A percentile compares a stretch with the other conserved stretches of the same genome.
These are phyloP conservation scores for Pochonia chlamydosporia DNA, from an alignment of 2,329 filamentous ascomycete species.

Conservation along the genomic window DNA sequence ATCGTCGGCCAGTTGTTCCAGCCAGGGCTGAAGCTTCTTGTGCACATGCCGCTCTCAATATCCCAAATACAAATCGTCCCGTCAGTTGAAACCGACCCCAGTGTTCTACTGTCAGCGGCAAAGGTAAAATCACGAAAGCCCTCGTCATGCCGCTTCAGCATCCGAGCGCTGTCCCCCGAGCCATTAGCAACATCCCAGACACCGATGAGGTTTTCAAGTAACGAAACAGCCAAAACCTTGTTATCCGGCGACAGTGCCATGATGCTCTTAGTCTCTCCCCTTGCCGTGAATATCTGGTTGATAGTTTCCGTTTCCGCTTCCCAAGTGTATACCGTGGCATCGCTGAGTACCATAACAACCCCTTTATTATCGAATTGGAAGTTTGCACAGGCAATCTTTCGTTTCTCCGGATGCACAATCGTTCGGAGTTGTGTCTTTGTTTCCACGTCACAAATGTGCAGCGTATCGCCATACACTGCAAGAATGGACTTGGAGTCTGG, in stretches of 20 bases:
- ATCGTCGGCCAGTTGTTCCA: slow-evolving; percentile 12
- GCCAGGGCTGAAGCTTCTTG: slow-evolving; percentile 9
- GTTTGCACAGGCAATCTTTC: slow-evolving; percentile 10
- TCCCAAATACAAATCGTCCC: slow-evolving; percentile 11
- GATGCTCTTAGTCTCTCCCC: slow-evolving; percentile 10
- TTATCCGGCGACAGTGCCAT: slow-evolving; percentile 10
- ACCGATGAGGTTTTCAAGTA: slow-evolving; percentile 11
- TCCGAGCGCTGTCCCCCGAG: slow-evolving; percentile 8
- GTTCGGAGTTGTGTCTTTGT: slow-evolving; percentile 3
- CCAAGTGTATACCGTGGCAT: slow-evolving; percentile 10
- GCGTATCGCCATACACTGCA: slow-evolving; percentile 8
- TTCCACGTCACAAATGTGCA: slow-evolving; percentile 9
- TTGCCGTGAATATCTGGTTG: slow-evolving; percentile 9
- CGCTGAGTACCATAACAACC: slow-evolving; percentile 7
- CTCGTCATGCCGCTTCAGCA: slow-evolving; percentile 9
- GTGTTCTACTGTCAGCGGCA: slow-evolving; percentile 9
- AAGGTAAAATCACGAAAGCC: slow-evolving; percentile 11
- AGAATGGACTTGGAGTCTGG: slow-evolving; percentile 8
- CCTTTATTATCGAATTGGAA: slow-evolving; percentile 9
- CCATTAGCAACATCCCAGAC: slow-evolving; percentile 10
- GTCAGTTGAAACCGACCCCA: slow-evolving; percentile 9
- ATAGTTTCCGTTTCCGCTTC: slow-evolving; percentile 3
- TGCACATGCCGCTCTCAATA: slow-evolving; percentile 8
- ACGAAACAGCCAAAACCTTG: slow-evolving; percentile 8
- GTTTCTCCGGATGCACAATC: slow-evolving; percentile 6